Percentiles rank a stretch among this genome's conserved stretches.
Evolutionary conservation across 2,329 filamentous ascomycete genomes (phyloP).

Genomic region (Alternaria atra): DNA sequence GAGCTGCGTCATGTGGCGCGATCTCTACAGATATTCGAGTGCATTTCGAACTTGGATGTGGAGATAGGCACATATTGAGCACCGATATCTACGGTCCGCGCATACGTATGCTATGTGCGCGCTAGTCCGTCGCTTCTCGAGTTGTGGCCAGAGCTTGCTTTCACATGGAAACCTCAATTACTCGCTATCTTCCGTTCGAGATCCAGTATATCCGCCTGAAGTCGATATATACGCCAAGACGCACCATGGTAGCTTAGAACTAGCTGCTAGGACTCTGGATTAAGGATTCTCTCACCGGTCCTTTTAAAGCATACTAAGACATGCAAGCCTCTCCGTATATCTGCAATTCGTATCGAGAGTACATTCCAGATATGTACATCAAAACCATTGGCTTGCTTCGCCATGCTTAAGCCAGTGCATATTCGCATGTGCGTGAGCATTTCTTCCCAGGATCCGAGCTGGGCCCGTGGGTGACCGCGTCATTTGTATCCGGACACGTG

Average conservation of each 20-base stretch:
- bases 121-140: not conserved
- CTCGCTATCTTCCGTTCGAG: not conserved
- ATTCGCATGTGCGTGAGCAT: not conserved
- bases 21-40: not conserved
- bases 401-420: not conserved
- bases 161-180: not conserved
- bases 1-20: conserved; percentile 1
- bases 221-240: not conserved
- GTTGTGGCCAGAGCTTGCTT: not conserved
- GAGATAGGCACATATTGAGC: not conserved
- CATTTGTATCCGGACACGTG: conserved; percentile 2
- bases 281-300: not conserved
- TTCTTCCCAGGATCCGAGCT: not conserved
- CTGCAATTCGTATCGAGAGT: not conserved
- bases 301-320: not conserved
- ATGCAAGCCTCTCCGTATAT: conserved; percentile 3
- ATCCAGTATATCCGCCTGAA: not conserved
- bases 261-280: not conserved
- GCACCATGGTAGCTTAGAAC: not conserved
- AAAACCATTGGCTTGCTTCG: not conserved
- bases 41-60: not conserved
- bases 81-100: not conserved
- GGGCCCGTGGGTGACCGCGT: not conserved
- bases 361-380: not conserved
- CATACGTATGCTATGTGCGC: conserved; percentile 1